phyloP scores from a whole-genome alignment of 305 asterid genomes.

The Solanum hybrid region DNA sequence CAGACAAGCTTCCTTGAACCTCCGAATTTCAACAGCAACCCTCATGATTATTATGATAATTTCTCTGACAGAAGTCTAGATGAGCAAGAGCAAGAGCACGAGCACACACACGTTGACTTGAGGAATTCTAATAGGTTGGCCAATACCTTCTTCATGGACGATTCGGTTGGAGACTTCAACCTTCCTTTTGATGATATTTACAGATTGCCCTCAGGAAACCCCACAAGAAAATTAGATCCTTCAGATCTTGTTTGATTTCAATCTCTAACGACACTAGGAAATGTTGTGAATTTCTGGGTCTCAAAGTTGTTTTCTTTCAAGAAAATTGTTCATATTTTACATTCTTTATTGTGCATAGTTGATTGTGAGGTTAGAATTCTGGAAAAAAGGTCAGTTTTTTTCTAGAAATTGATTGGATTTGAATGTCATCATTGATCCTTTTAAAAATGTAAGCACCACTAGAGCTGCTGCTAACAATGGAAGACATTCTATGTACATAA shows the following conservation, averaged over 20 bases:
- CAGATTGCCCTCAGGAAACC: conserved; percentile 22
- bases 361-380: conserved; percentile 3
- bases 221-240: conserved; percentile 22
- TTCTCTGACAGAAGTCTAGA: conserved; percentile 42
- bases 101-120: conserved; percentile 24
- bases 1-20: conserved; percentile 80
- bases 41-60: conserved; percentile 22
- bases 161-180: conserved; percentile 47
- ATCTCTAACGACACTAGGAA: not conserved
- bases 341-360: conserved; percentile 5
- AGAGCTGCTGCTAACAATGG: conserved; percentile 1
- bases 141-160: conserved; percentile 59
- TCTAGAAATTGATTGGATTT: conserved; percentile 1
- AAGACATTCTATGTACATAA: conserved; percentile 4
- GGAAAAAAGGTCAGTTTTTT: not conserved
- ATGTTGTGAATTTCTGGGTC: conserved; percentile 2
- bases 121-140: conserved; percentile 39
- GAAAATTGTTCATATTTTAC: not conserved
- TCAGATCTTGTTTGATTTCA: conserved; percentile 34
- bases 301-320: not conserved
- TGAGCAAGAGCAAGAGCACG: conserved; percentile 17
- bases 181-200: conserved; percentile 75
- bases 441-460: conserved; percentile 2
- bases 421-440: not conserved
- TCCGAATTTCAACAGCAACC: conserved; percentile 27